phyloP scores from a whole-genome alignment of 2,329 filamentous ascomycete species.

The Alternaria triticimaculans region DNA sequence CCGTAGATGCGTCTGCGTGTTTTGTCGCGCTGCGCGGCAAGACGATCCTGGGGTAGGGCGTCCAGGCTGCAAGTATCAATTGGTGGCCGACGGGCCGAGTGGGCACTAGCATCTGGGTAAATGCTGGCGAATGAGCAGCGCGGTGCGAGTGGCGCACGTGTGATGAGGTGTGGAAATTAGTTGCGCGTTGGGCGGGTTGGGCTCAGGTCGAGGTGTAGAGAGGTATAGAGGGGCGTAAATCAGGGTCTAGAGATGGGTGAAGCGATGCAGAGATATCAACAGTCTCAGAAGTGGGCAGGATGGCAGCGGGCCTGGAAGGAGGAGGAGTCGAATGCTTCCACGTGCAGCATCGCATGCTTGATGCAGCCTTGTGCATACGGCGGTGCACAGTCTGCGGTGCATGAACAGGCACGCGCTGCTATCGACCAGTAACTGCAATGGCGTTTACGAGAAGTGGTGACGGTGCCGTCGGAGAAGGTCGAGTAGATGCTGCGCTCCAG shows the following conservation, averaged over 20 bases:
- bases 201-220: not conserved
- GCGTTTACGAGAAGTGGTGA: slow-evolving; percentile 21
- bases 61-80: slow-evolving; percentile 15
- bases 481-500: not conserved
- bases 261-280: not conserved
- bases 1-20: not conserved
- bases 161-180: slow-evolving; percentile 29
- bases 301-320: not conserved
- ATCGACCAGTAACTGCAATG: slow-evolving; percentile 9
- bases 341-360: slow-evolving; percentile 2
- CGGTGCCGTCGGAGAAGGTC: not conserved
- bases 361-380: slow-evolving; percentile 18
- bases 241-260: not conserved
- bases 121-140: slow-evolving; percentile 17
- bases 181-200: slow-evolving; percentile 4
- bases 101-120: slow-evolving; percentile 6
- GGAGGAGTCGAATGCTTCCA: not conserved
- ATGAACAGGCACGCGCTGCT: slow-evolving; percentile 20
- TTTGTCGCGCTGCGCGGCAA: slow-evolving; percentile 1
- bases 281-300: not conserved
- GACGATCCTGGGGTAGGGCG: slow-evolving; percentile 33
- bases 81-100: slow-evolving; percentile 17
- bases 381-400: not conserved
- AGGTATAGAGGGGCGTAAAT: not conserved
- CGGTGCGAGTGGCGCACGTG: slow-evolving; percentile 15